Evolutionary conservation across 2,329 filamentous ascomycete genomes (phyloP), one percentile per base, ranked within the genome.

Genomic region (Alternaria consortialis): DNA sequence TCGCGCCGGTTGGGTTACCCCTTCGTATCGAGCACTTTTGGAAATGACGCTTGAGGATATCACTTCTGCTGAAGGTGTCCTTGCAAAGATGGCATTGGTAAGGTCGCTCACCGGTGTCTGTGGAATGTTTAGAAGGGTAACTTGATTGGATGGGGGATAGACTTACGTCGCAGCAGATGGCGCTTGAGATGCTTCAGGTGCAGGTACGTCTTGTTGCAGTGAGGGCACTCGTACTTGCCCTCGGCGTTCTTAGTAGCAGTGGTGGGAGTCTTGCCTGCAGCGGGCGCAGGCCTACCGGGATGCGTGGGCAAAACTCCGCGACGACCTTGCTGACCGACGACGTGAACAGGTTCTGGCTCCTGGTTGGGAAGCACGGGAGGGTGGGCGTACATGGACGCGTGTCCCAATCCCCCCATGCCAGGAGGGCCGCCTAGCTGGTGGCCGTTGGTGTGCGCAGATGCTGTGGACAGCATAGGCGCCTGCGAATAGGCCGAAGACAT

Each of bases 1-100:
- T 97, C 65, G 93, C 93, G 71, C 94, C 94, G 15, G 93, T 97
- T 56, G 95, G 94, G 81, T 98, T 98, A 60, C 95, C 95, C 77
- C 95, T 90, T 74, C 95, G 90, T 68, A 97, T 93, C 39, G 95
- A 97, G 83, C 95, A 99, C 84, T 99, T 99, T 81, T 97, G 94
- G 82, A 98, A 99, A 83, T 99, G 95, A 68, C 95, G 92, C 85
- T 99, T 99, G 74, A 99, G 84, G 68, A 99, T 98, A 78, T 99
- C 95, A 85, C 93, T 97, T 79, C 95, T 90, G 50, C 93, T 97
- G 82, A 99, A 99, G 34, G 94, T 98, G 81, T 98, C 95, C 80
- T 95, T 93, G 85, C 95, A 99, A 53, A 99, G 86, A 68, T 97
- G 92, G 82, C 95, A 99, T 89, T 96, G 96, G 84, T 99, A 99